Evolutionary conservation across 2,329 filamentous ascomycete species (phyloP).

Genomic region (Sporothrix globosa): DNA sequence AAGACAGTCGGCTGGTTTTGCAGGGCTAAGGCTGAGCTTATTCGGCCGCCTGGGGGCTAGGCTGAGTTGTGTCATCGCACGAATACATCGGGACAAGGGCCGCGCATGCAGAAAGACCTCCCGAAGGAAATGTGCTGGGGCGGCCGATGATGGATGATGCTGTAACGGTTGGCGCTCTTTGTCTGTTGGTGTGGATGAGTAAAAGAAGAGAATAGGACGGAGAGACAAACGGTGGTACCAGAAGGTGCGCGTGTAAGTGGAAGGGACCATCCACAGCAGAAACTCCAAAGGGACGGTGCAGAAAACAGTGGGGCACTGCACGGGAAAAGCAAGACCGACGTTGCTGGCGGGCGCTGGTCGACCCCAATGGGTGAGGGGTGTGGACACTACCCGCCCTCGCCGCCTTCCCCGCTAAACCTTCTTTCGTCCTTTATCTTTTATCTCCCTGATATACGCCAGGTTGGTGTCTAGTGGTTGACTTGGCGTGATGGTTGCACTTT

Average conservation of each 20-base stretch:
- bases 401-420: neutral
- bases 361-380: neutral
- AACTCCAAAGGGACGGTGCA: neutral
- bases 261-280: neutral
- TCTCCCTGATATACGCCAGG: neutral
- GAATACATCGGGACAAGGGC: neutral
- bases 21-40: conserved; percentile 20
- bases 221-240: neutral
- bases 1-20: neutral
- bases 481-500: neutral
- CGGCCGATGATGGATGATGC: conserved; percentile 4
- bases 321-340: conserved; percentile 27
- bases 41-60: conserved; percentile 7
- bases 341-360: neutral
- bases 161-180: neutral
- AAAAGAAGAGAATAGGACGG: conserved; percentile 5
- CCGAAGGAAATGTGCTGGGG: neutral
- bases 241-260: conserved; percentile 15
- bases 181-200: conserved; percentile 29
- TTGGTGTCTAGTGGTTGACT: neutral
- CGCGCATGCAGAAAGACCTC: neutral
- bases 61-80: conserved; percentile 22
- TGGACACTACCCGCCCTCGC: neutral
- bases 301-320: neutral
- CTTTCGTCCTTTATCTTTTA: neutral